A percentile compares a stretch with the other conserved stretches of the same genome.
Evolutionary conservation across 345 rosid species (phyloP).

Genomic region (Conringia planisiliqua): DNA sequence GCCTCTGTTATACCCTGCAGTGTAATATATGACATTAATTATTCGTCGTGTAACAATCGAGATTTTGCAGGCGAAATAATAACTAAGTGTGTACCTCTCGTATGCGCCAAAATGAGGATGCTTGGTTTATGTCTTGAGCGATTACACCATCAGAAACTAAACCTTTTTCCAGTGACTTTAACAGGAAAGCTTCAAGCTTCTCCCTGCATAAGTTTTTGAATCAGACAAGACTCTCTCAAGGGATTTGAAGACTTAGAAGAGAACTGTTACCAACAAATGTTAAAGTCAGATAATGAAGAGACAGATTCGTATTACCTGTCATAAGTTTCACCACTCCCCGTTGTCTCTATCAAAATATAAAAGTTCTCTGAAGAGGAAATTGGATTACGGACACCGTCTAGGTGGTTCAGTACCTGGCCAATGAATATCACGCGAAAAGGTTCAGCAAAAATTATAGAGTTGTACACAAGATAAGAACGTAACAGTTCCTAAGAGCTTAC

Average conservation of each 20-base stretch:
- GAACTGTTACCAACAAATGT: background rate
- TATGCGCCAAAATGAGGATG: slow-evolving; percentile 86
- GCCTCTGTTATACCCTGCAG: slow-evolving; percentile 86
- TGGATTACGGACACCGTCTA: slow-evolving; percentile 90
- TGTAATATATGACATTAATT: background rate
- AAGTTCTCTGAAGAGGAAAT: slow-evolving; percentile 67
- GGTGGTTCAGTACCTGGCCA: slow-evolving; percentile 62
- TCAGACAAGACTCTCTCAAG: background rate
- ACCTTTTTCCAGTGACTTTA: slow-evolving; percentile 72
- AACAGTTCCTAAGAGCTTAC: slow-evolving; percentile 38
- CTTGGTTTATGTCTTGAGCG: slow-evolving; percentile 93
- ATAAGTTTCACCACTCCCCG: slow-evolving; percentile 68
- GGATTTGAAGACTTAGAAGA: slow-evolving; percentile 5
- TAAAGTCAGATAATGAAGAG: background rate
- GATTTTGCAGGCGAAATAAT: background rate
- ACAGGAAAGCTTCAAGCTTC: slow-evolving; percentile 87
- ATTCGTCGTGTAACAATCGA: background rate
- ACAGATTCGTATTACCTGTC: slow-evolving; percentile 47
- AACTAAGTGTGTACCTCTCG: slow-evolving; percentile 57
- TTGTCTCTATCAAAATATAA: slow-evolving; percentile 85
- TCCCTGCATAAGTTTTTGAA: slow-evolving; percentile 46
- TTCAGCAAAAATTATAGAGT: slow-evolving; percentile 2
- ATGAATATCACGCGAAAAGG: background rate
- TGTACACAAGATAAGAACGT: background rate
- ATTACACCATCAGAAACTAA: slow-evolving; percentile 86